Evolutionary conservation across 768 basidiomycete species (phyloP), one percentile per base, ranked within the genome.

Genomic region (Termitomyces sp.): DNA sequence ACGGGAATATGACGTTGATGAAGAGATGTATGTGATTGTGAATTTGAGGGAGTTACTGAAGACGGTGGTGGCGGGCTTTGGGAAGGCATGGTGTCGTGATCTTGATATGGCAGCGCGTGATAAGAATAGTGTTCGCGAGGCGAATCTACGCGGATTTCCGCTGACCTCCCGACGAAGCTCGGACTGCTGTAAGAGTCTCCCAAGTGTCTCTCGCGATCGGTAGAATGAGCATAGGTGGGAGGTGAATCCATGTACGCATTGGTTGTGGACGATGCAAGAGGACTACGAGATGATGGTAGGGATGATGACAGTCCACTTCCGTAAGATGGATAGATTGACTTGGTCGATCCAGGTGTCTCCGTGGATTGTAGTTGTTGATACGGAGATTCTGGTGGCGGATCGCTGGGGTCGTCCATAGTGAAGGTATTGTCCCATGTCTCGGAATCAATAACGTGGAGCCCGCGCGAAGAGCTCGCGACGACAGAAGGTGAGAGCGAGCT

Each of bases 401-500:
- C 57, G 36, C 53, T 38, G 30, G 79, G 76, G 55, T 83, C 82
- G 40, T 73, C 73, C 68, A 85, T 74, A 50, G 85, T 74, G 54
- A 87, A 74, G 2, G 78, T 71, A 35, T 86, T 81, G 47, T 83
- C 79, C 87, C 87, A 88, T 56, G 74, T 70, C 52, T 73, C 66
- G 50, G 75, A 70, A 63, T 83, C 82, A 53, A 82, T 78, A 56
- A 81, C 79, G 49, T 76, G 78, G 67, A 79, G 72, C 36, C 74
- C 70, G 30, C 76, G 77, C 41, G 83, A 74, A 65, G 81, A 73
- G 1, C 79, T 77, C 4, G 83, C 76, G 20, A 82, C 73, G 33
- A 77, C 76, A 20, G 79, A 75, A n/a, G 89, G 88, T 4, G 88
- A 88, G 40, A 79, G 71, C 18, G 88, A 89, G 64, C 85, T 84